Percentiles rank a stretch among this genome's conserved stretches.
phyloP scores from a whole-genome alignment of 75 land plant species.

The Pinus taeda region DNA sequence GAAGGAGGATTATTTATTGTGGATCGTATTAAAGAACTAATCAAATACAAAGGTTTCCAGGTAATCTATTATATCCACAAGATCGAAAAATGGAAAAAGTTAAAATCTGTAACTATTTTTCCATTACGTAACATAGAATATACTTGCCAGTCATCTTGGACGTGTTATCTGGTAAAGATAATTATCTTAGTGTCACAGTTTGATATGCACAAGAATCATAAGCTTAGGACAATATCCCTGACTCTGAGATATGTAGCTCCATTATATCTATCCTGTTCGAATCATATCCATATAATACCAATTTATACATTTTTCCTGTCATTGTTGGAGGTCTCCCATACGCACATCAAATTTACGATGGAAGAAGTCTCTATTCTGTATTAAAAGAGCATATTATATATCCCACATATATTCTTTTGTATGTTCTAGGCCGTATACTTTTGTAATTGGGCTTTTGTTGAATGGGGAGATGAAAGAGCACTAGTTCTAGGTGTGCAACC shows the following conservation, averaged over 20 bases:
- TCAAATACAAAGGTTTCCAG: constrained; percentile 55
- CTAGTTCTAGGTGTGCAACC: too few species aligned
- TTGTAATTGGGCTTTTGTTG: too few species aligned
- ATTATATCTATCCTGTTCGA: neutral
- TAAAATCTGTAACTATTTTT: neutral
- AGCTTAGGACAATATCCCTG: neutral
- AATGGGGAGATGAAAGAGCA: too few species aligned
- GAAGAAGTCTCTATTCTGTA: neutral
- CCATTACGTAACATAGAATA: neutral
- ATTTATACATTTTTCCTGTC: neutral
- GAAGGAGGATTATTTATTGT: constrained; percentile 35
- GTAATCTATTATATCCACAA: constrained; percentile 14
- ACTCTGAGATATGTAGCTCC: neutral
- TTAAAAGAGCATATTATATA: neutral
- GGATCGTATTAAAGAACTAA: constrained; percentile 51
- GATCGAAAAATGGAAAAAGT: neutral
- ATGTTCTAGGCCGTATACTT: too few species aligned
- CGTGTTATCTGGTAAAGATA: neutral
- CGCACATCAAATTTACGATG: neutral
- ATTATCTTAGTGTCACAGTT: neutral
- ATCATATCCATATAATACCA: neutral
- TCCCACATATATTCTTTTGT: too few species aligned
- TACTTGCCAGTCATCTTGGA: neutral
- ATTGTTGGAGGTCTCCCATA: neutral
- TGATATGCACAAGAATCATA: neutral